Conservation (phyloP, 352 stramenopile species). For the Globisporangium rhizosaccharum region DNA sequence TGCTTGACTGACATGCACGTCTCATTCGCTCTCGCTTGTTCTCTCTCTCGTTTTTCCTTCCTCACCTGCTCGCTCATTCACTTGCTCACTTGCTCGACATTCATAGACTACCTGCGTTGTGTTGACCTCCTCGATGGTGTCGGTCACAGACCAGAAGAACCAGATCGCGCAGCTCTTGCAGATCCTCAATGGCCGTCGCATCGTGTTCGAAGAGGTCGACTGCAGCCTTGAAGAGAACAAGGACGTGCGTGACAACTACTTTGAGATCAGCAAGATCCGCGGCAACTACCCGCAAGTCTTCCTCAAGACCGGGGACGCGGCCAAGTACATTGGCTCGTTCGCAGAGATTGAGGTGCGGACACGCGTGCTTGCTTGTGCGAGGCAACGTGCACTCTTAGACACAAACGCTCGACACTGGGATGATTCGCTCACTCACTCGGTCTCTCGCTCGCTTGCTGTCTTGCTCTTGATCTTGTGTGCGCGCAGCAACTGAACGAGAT, state of each 20-base stretch:
- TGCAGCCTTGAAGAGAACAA: slow-evolving; percentile 79
- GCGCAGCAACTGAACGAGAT: slow-evolving; percentile 77
- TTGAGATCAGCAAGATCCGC: slow-evolving; percentile 70
- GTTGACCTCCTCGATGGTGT: slow-evolving; percentile 72
- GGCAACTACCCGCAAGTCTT: slow-evolving; percentile 87
- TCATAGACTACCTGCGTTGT: slow-evolving; percentile 43
- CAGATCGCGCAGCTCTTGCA: slow-evolving; percentile 67
- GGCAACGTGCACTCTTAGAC: neutral
- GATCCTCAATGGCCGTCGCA: slow-evolving; percentile 67
- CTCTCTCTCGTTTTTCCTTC: neutral
- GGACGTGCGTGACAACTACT: slow-evolving; percentile 66
- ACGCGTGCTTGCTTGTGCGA: neutral
- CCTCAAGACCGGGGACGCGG: slow-evolving; percentile 33
- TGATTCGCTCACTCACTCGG: neutral
- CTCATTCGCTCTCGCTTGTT: neutral
- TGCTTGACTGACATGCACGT: too few relatives aligned
- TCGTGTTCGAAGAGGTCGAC: slow-evolving; percentile 71
- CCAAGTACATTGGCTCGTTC: slow-evolving; percentile 75
- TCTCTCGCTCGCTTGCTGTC: neutral
- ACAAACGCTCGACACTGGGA: too few relatives aligned
- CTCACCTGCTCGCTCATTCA: neutral
- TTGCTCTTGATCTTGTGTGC: neutral
- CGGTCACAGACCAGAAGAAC: slow-evolving; percentile 72
- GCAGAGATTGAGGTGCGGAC: slow-evolving; percentile 65
- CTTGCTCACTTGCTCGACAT: neutral